Base-by-base conservation (phyloP, 345 rosid genomes). In the Euphorbia tirucalli region DNA sequence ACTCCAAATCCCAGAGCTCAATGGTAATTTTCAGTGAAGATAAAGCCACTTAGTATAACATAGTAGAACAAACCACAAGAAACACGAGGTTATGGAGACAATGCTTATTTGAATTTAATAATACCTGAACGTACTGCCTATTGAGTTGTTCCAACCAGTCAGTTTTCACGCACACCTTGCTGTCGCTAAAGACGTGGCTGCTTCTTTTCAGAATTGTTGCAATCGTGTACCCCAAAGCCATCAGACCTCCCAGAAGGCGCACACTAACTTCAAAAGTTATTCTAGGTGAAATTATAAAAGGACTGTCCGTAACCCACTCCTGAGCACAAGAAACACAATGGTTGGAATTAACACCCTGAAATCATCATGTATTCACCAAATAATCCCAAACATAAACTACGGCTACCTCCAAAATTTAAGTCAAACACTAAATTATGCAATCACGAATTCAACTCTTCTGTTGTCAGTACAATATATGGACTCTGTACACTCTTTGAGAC, bases 271-370 rank as follows among this genome's bases (percentile, higher is more conserved):
- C 96, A 75, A 94, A 94, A 63, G 97, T 94, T 83, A 94, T 94
- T 79, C 99, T 89, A 10, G 99, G 99, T 71, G 99, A 94, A 78
- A 94, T 94, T 63, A 94, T 90, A 81, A 94, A 94, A 15, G 96
- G 97, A 87, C 84, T 86, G 81, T 94, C 99, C 46, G 95, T 92
- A 74, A 94, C 99, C 99, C 99, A 94, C 74, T 94, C 98, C 98
- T 94, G 92, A 84, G 71, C 85, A 64, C 66, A 73, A 61, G 48
- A 78, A 65, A 57, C 19, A 77, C 44, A 71, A 55, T 15, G 27
- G 19, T 65, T 25, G 11, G 24, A 49, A 76, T 31, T 76, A 65
- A 71, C 74, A 65, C 58, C 55, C 52, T n/a, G 60, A 71, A 52
- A 13, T 71, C 25, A 27, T 46, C 32, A 56, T 57, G 27, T 24